Conservation (phyloP, 495 filamentous ascomycete species). For the Bathelium albidoporum region DNA sequence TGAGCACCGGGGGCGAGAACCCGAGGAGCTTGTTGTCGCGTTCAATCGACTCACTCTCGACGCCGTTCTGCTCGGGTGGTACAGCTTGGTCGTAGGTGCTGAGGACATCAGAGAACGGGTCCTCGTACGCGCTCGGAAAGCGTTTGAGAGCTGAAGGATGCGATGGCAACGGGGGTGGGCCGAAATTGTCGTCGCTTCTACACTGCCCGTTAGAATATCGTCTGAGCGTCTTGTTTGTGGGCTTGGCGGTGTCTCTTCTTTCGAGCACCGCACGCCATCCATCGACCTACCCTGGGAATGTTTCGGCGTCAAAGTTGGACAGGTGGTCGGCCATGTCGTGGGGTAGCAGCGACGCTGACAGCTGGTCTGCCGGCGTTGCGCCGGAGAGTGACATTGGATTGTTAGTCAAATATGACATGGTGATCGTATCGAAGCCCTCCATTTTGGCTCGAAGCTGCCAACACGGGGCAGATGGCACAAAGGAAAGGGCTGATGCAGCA, state of each 20-base stretch:
- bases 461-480: constrained; percentile 14
- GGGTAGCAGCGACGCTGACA: constrained; percentile 39
- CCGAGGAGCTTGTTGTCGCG: constrained; percentile 71
- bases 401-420: constrained; percentile 51
- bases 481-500: constrained; percentile 9
- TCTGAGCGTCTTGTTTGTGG: neutral
- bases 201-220: neutral
- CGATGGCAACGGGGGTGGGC: constrained; percentile 16
- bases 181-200: constrained; percentile 20
- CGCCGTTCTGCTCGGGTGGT: constrained; percentile 24
- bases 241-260: neutral
- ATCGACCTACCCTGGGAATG: constrained; percentile 45
- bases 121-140: constrained; percentile 31
- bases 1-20: constrained; percentile 61
- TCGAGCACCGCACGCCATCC: neutral
- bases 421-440: constrained; percentile 56
- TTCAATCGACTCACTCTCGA: constrained; percentile 38
- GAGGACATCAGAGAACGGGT: constrained; percentile 34
- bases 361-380: constrained; percentile 44
- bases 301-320: constrained; percentile 47
- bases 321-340: constrained; percentile 48
- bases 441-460: constrained; percentile 35
- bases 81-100: constrained; percentile 30
- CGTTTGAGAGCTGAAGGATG: constrained; percentile 29
- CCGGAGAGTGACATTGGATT: constrained; percentile 41